A percentile compares a stretch with the other conserved stretches of the same genome.
phyloP scores from a whole-genome alignment of 106 monocot species.

The Alisma plantagoaquatica region DNA sequence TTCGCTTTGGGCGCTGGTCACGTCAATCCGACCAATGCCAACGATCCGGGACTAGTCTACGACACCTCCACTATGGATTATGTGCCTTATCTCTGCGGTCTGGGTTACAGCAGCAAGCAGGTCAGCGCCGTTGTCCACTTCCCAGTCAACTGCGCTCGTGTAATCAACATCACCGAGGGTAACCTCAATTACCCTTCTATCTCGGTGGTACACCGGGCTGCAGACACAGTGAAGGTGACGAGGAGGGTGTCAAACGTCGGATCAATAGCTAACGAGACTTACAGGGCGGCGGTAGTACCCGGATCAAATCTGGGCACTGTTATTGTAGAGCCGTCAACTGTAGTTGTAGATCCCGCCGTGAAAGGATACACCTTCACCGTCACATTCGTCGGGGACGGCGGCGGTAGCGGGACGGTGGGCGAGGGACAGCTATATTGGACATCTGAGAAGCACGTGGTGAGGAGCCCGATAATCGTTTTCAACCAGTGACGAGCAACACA shows the following conservation, averaged over 20 bases:
- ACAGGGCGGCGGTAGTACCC: too few species aligned
- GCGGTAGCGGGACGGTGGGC: too few species aligned
- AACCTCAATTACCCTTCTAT: constrained; percentile 5
- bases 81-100: not conserved
- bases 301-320: too few species aligned
- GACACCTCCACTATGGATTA: not conserved
- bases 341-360: too few species aligned
- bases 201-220: not conserved
- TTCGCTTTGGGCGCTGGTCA: constrained; percentile 7
- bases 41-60: not conserved
- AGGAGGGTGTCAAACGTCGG: constrained; percentile 5
- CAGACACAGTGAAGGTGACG: not conserved
- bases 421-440: too few species aligned
- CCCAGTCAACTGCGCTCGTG: not conserved
- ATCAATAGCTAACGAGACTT: not conserved
- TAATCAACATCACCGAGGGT: not conserved
- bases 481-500: too few species aligned
- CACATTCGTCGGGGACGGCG: too few species aligned
- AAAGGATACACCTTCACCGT: too few species aligned
- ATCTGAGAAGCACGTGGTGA: too few species aligned
- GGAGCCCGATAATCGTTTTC: too few species aligned
- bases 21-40: not conserved
- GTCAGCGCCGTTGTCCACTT: not conserved
- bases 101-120: not conserved
- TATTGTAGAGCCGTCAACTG: too few species aligned